Evolutionary conservation across 208 protist genomes (phyloP).

Genomic region (Wallacemonas sp.): DNA sequence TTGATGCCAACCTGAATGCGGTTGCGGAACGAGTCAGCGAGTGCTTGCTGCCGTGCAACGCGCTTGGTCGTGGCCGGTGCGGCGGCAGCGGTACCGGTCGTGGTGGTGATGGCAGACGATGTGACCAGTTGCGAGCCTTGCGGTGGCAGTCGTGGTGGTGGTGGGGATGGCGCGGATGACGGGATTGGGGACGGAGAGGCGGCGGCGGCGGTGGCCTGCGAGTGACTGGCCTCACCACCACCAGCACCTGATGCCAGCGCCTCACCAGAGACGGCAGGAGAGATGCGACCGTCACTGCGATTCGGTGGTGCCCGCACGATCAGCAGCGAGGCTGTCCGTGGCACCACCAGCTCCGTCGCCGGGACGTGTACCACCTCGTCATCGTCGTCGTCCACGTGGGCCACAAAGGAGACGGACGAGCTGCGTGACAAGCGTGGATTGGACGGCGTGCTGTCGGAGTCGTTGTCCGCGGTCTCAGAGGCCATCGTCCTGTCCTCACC

Average conservation of each 20-base stretch:
- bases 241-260: too few relatives aligned
- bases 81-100: not conserved
- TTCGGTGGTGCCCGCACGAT: not conserved
- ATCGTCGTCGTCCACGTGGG: not conserved
- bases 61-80: constrained; percentile 4
- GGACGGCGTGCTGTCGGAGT: not conserved
- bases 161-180: not conserved
- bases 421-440: not conserved
- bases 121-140: too few relatives aligned
- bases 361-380: not conserved
- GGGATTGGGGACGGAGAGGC: not conserved
- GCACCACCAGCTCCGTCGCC: not conserved
- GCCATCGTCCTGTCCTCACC: too few relatives aligned
- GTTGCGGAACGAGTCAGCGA: constrained; percentile 30
- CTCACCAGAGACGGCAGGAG: too few relatives aligned
- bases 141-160: not conserved
- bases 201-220: not conserved
- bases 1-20: constrained; percentile 40
- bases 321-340: not conserved
- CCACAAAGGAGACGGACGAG: constrained; percentile 6
- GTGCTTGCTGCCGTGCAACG: constrained; percentile 6
- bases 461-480: too few relatives aligned
- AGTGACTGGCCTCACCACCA: too few relatives aligned
- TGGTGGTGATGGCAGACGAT: too few relatives aligned
- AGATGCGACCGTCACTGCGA: too few relatives aligned